Base-by-base conservation (phyloP, 2,329 filamentous ascomycete genomes). In the Alternaria triticina region DNA sequence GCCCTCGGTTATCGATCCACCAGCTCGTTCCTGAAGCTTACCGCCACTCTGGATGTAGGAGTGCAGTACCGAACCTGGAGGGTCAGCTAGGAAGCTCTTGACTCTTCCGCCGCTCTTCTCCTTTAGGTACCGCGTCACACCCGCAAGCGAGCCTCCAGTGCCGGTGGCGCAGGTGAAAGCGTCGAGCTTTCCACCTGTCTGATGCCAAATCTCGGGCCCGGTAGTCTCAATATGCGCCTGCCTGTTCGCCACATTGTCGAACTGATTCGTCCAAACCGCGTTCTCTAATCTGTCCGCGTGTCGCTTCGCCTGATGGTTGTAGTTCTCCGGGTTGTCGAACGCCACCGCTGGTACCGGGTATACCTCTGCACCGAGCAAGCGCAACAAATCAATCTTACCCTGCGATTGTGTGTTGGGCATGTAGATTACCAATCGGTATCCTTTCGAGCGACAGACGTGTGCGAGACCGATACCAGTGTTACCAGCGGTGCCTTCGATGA, bases 341-440 rank as follows among this genome's bases (percentile, higher is more conserved):
- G 96, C 91, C 15, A 98, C 96, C 8, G 95, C 96, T 15, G 96
- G 96, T 0, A 99, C 96, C 17, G 96, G 94, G 82, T 97, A 92
- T 33, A 99, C 96, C 81, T 98, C 94, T 25, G 96, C 96, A 69
- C 96, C 96, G 10, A 99, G 87, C 36, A 98, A 85, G 9, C 95
- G 88, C 68, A 99, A 85, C 57, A 99, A 87, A 80, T 98, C 96
- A 78, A 99, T 92, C 86, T 99, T 99, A 79, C 94, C 96, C 83
- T 97, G 95, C 20, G 94, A 97, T 83, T 98, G 96, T 52, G 95
- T 98, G 85, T 99, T 92, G 74, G 96, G 96, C 96, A 99, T 98
- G 88, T 98, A 99, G 79, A 99, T 99, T 77, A 98, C 94, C 54
- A 97, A 89, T 79, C 91, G 91, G 86, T 99, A 98, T 44, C 95